Evolutionary conservation across 106 monocot genomes (phyloP).

Genomic region (Dioscorea zingiberensis): DNA sequence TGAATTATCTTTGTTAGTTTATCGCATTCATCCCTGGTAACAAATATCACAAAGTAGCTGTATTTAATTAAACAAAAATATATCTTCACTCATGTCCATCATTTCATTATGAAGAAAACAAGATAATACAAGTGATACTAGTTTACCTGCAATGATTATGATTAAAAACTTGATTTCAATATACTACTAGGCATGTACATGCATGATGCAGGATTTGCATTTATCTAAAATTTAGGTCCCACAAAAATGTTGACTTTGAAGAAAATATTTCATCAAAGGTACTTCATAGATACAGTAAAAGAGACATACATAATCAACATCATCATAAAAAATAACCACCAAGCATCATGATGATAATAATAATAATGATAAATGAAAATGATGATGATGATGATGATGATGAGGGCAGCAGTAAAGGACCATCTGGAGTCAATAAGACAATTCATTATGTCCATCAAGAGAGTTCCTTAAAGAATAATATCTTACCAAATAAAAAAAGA

Average conservation of each 20-base stretch:
- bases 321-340: no score
- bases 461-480: not conserved
- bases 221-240: no score
- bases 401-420: not conserved
- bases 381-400: not conserved
- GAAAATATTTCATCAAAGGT: no score
- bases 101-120: not conserved
- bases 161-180: not conserved
- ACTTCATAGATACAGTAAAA: no score
- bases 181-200: not conserved
- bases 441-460: no score
- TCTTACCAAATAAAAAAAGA: not conserved
- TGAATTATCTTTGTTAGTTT: constrained; percentile 34
- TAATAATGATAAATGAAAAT: no score
- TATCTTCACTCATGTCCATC: not conserved
- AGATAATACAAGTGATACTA: not conserved
- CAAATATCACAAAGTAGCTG: no score
- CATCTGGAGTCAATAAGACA: not conserved
- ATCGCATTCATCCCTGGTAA: constrained; percentile 29
- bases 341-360: no score
- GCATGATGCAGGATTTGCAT: not conserved
- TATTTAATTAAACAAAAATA: no score
- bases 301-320: no score
- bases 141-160: not conserved
- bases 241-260: no score